A percentile compares a stretch with the other conserved stretches of the same genome.
Evolutionary conservation across 371 early-diverging fungal genomes (phyloP).

Genomic region (Capillidium heterosporum): DNA sequence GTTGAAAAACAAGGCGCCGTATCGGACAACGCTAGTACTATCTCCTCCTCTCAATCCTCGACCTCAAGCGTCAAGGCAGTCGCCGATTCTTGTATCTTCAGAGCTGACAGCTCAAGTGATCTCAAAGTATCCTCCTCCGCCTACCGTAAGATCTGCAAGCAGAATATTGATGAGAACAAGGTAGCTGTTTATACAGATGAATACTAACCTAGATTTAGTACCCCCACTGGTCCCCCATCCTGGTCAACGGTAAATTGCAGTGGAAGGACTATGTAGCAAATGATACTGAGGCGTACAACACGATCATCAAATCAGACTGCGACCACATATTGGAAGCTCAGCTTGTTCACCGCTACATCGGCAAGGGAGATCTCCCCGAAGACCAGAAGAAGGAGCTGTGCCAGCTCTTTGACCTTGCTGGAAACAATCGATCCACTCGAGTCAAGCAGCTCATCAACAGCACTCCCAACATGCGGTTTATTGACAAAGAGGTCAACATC

Average conservation of each 20-base stretch:
- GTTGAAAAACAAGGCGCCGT: too few species aligned
- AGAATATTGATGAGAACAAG: neutral
- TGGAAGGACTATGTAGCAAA: neutral
- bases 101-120: neutral
- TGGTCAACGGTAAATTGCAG: neutral
- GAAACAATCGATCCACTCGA: neutral
- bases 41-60: too few species aligned
- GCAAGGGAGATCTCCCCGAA: neutral
- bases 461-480: neutral
- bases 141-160: neutral
- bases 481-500: neutral
- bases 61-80: too few species aligned
- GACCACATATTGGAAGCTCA: neutral
- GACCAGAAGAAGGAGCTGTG: neutral
- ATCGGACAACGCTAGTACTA: too few species aligned
- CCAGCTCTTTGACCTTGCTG: neutral
- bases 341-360: neutral
- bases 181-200: too few species aligned
- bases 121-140: neutral
- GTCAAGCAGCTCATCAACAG: neutral
- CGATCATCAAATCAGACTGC: neutral
- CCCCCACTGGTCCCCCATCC: neutral
- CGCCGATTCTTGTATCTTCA: neutral
- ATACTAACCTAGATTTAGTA: neutral
- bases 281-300: neutral